These are phyloP conservation scores for Solanum hybrid DNA, from an alignment of 305 asterid species.

Conservation along the genomic window DNA sequence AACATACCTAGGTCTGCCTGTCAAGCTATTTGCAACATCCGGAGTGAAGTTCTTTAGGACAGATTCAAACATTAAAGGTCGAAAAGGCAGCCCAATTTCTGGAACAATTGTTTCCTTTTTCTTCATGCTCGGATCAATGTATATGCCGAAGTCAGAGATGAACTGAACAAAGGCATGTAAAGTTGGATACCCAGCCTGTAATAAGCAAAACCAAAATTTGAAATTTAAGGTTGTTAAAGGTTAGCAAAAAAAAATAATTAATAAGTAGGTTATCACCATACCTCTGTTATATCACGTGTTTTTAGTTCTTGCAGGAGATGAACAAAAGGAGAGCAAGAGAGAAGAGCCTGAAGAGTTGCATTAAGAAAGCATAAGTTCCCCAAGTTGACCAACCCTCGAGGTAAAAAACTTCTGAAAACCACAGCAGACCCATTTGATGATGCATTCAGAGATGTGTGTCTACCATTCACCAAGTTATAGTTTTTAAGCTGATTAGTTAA, in stretches of 20 bases:
- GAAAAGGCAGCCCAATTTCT: conserved; percentile 57
- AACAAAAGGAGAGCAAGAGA: conserved; percentile 67
- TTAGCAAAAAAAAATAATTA: not conserved
- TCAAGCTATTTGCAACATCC: conserved; percentile 53
- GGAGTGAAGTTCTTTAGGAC: conserved; percentile 67
- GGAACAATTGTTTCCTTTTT: conserved; percentile 28
- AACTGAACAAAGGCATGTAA: conserved; percentile 75
- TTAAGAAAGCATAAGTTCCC: conserved; percentile 84
- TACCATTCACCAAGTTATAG: conserved; percentile 11
- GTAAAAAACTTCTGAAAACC: conserved; percentile 31
- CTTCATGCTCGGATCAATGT: conserved; percentile 35
- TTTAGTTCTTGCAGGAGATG: conserved; percentile 55
- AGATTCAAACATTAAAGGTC: conserved; percentile 74
- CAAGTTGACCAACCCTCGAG: conserved; percentile 78
- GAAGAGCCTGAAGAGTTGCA: conserved; percentile 77
- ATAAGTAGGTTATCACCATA: conserved; percentile 8
- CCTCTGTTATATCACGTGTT: conserved; percentile 51
- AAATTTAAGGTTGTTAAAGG: not conserved
- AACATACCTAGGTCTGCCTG: conserved; percentile 69
- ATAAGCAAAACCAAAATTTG: conserved; percentile 6
- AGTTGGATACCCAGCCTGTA: conserved; percentile 63
- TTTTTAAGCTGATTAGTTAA: conserved; percentile 25
- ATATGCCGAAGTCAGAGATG: conserved; percentile 53
- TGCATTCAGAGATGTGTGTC: conserved; percentile 15
- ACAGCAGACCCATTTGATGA: conserved; percentile 27